Conservation (phyloP, 2,329 filamentous ascomycete genomes). For the Aurifilum marmelostoma region DNA sequence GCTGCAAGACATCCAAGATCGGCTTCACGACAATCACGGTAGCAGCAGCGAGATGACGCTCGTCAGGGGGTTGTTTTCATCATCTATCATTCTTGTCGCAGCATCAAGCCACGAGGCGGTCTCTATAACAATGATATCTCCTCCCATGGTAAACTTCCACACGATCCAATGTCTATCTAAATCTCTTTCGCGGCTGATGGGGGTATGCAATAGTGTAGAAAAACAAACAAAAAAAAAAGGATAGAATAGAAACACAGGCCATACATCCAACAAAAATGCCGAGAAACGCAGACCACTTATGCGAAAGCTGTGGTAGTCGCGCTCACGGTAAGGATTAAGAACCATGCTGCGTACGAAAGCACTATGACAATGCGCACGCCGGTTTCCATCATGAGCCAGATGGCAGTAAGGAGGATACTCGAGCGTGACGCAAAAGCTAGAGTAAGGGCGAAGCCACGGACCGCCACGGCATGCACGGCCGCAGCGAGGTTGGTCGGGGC, state of each 20-base stretch:
- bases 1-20: not conserved
- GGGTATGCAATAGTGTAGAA: constrained; percentile 21
- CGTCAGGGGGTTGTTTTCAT: not conserved
- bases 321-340: constrained; percentile 8
- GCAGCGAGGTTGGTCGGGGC: not conserved
- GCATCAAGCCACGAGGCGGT: constrained; percentile 3
- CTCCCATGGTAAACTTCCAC: not conserved
- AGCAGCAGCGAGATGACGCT: not conserved
- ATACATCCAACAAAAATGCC: not conserved
- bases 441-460: constrained; percentile 1
- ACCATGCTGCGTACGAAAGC: constrained; percentile 10
- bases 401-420: constrained; percentile 7
- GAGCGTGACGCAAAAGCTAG: constrained; percentile 15
- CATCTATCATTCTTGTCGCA: constrained; percentile 4
- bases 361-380: constrained; percentile 5
- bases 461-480: not conserved
- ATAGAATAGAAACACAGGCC: not conserved
- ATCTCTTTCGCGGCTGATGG: constrained; percentile 4
- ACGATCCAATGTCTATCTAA: constrained; percentile 5
- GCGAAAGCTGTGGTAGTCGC: constrained; percentile 7
- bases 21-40: not conserved
- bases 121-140: not conserved
- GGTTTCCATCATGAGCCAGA: constrained; percentile 7
- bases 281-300: not conserved
- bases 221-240: constrained; percentile 13